Conservation (phyloP, 225 moss, liverwort and hornwort species). For the Physcomitrellopsis africana region DNA sequence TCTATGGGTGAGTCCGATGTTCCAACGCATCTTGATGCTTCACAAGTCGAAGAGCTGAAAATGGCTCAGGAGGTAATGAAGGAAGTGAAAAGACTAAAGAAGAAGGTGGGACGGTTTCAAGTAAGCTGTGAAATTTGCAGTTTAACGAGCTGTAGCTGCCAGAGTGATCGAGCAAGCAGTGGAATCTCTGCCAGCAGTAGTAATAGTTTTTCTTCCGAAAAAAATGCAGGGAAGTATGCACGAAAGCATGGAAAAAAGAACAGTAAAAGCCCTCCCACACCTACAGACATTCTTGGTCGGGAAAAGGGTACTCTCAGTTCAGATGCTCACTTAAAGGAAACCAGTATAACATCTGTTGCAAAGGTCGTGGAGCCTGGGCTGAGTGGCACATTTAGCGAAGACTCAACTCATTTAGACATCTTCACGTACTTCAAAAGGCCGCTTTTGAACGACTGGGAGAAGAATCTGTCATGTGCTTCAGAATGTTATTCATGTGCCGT, state of each 20-base stretch:
- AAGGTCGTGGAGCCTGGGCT: constrained; percentile 25
- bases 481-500: constrained; percentile 75
- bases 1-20: constrained; percentile 68
- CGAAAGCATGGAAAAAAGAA: constrained; percentile 66
- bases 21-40: constrained; percentile 48
- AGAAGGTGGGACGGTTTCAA: constrained; percentile 79
- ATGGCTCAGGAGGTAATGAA: constrained; percentile 94
- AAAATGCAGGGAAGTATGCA: constrained; percentile 48
- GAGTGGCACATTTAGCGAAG: constrained; percentile 12
- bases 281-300: constrained; percentile 16
- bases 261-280: constrained; percentile 24
- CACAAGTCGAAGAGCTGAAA: constrained; percentile 77
- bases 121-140: constrained; percentile 88
- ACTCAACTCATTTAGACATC: constrained; percentile 45
- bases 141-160: constrained; percentile 90
- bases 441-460: constrained; percentile 74
- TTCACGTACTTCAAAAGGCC: constrained; percentile 61
- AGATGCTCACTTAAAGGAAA: constrained; percentile 19
- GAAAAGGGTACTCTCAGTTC: constrained; percentile 23
- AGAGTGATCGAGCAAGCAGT: constrained; percentile 93
- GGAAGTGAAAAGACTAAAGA: constrained; percentile 95
- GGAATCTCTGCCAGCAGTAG: constrained; percentile 87
- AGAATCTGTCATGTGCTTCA: constrained; percentile 67
- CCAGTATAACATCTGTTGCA: constrained; percentile 19
- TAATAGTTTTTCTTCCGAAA: constrained; percentile 33